Base-by-base conservation (phyloP, 495 filamentous ascomycete species). In the Aspergillus coremiiformis region DNA sequence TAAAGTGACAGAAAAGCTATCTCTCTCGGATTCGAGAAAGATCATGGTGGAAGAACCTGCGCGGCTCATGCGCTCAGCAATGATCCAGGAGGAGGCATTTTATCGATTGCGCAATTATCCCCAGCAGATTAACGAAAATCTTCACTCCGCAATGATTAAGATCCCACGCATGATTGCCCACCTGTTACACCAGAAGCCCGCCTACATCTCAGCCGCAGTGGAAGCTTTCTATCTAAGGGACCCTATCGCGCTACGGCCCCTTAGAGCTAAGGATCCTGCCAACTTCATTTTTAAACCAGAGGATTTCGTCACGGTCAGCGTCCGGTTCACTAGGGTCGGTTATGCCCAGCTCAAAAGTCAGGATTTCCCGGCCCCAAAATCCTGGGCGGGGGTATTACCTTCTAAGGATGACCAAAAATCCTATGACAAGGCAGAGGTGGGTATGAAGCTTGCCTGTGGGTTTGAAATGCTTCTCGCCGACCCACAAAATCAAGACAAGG, bases 191-290 rank as follows among this genome's bases (percentile, higher is more conserved):
- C 70, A 77, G 22, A 78, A 81, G 27, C 85, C 90, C 5, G 73
- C 81, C 5, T 81, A 84, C 49, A 84, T 96, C 45, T 86, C 89
- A 2, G 81, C 90, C 1, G 90, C 90, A 4, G 79, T 87, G 3
- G 93, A 98, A 65, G 84, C 89, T 2, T 97, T 97, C 65, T 97
- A 97, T 66, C 75, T 96, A 44, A 83, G 94, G 37, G 90, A 97
- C 62, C 87, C 93, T 1, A 79, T 88, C 48, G 76, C 84, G 4
- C 67, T 96, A 44, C 84, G 83, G 19, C 80, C 84, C 1, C 72
- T 97, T 1, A 70, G 83, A 52, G 66, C 76, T 2, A 69, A 75
- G 24, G 68, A 73, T 15, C 24, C 64, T 9, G 61, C 61, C 14
- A 68, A 49, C n/a, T 68, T 84, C 11, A 51, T 52, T 1, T 94